phyloP scores from a whole-genome alignment of 352 stramenopile species.

The Phytopythium helicoides region DNA sequence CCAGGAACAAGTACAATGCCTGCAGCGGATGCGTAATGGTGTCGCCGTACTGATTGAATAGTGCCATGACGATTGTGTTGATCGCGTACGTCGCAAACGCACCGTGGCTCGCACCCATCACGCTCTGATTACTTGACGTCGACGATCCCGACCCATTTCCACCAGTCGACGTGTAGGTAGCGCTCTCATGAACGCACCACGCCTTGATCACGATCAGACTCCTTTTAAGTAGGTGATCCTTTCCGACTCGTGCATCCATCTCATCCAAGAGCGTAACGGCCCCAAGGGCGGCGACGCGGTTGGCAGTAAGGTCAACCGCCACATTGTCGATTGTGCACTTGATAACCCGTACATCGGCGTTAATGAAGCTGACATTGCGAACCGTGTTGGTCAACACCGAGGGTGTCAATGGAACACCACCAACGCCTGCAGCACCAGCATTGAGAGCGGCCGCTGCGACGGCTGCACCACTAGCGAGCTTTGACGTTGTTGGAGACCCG shows the following conservation, averaged over 20 bases:
- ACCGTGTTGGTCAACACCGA: constrained; percentile 55
- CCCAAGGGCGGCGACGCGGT: constrained; percentile 77
- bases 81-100: constrained; percentile 84
- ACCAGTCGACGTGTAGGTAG: constrained; percentile 33
- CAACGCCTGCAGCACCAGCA: neutral
- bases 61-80: constrained; percentile 87
- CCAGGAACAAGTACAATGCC: constrained; percentile 82
- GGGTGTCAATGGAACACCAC: neutral
- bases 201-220: constrained; percentile 89
- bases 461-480: neutral
- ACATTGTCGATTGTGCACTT: constrained; percentile 92
- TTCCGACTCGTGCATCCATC: constrained; percentile 72
- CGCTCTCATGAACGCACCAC: constrained; percentile 88
- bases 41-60: constrained; percentile 84
- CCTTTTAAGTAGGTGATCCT: constrained; percentile 86
- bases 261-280: constrained; percentile 83
- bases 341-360: constrained; percentile 84
- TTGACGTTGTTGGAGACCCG: constrained; percentile 18
- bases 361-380: constrained; percentile 90
- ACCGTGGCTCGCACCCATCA: constrained; percentile 78
- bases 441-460: constrained; percentile 2
- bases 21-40: constrained; percentile 77
- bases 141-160: neutral
- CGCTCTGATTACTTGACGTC: constrained; percentile 29
- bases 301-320: constrained; percentile 85